These are phyloP conservation scores for Pseudomassariella vexata DNA, from an alignment of 2,329 filamentous ascomycete species.

Conservation along the genomic window DNA sequence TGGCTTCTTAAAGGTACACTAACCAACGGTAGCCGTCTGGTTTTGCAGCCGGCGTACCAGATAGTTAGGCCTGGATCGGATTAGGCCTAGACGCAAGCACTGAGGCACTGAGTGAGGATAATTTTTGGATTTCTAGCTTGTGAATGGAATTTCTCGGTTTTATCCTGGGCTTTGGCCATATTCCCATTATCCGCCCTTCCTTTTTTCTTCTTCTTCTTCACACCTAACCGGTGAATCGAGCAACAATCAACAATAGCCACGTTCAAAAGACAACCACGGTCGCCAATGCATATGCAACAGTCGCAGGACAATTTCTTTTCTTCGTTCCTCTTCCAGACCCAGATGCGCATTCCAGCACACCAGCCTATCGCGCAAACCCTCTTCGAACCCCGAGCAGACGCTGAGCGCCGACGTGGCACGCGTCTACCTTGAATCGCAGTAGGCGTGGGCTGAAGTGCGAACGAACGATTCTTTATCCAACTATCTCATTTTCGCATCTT, in stretches of 20 bases:
- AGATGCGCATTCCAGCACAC: conserved; percentile 51
- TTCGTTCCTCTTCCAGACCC: conserved; percentile 46
- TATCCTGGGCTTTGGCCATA: too few species aligned
- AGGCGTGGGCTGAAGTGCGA: conserved; percentile 21
- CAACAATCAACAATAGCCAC: conserved; percentile 12
- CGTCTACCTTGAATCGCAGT: conserved; percentile 33
- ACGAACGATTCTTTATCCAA: neutral
- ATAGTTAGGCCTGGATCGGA: too few species aligned
- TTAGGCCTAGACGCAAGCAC: too few species aligned
- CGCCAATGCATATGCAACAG: conserved; percentile 53
- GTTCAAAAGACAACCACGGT: conserved; percentile 10
- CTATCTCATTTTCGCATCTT: conserved; percentile 3
- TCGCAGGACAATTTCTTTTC: conserved; percentile 33
- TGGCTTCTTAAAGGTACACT: too few species aligned
- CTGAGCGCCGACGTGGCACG: conserved; percentile 53
- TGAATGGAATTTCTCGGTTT: too few species aligned
- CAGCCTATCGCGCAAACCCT: conserved; percentile 42
- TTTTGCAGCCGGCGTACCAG: too few species aligned
- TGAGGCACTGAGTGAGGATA: too few species aligned
- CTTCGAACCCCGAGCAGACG: conserved; percentile 49
- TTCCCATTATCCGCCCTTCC: conserved; percentile 7
- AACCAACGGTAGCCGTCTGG: too few species aligned
- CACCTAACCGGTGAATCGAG: conserved; percentile 14
- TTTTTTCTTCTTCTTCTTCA: conserved; percentile 9
- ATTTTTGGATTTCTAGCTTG: too few species aligned